These are phyloP conservation scores for Knoxia roxburghii DNA, from an alignment of 257 asterid species.

Conservation along the genomic window DNA sequence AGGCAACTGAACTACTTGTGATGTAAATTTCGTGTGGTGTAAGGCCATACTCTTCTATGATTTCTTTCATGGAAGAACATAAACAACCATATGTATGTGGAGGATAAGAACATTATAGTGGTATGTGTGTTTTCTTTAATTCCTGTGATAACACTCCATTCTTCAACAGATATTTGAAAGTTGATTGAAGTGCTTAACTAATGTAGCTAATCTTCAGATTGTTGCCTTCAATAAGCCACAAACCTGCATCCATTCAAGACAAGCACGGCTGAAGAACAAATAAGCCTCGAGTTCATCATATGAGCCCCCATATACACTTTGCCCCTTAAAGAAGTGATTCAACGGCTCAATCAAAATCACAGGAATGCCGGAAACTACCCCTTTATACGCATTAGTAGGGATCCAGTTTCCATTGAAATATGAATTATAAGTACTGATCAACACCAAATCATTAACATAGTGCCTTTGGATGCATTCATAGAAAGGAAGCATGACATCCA, in stretches of 20 bases:
- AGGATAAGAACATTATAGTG: neutral
- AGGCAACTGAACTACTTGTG: too few relatives aligned
- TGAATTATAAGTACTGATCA: constrained; percentile 49
- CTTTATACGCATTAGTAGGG: constrained; percentile 54
- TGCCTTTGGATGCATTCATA: constrained; percentile 69
- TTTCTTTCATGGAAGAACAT: neutral
- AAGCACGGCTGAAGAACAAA: constrained; percentile 81
- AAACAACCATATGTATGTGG: neutral
- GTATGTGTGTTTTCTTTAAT: neutral
- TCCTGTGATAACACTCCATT: neutral
- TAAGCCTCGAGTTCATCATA: constrained; percentile 83
- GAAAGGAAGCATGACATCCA: constrained; percentile 74
- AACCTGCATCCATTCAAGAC: constrained; percentile 97
- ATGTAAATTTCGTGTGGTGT: too few relatives aligned
- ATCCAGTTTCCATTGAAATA: constrained; percentile 67
- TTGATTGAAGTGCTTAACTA: neutral
- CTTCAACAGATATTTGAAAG: neutral
- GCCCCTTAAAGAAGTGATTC: constrained; percentile 75
- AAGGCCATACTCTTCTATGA: too few relatives aligned
- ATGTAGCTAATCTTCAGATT: neutral
- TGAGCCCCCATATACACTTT: constrained; percentile 76
- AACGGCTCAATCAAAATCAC: constrained; percentile 62
- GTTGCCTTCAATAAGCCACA: constrained; percentile 5
- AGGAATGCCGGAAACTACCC: constrained; percentile 57
- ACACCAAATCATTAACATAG: constrained; percentile 38